phyloP scores from a whole-genome alignment of 495 filamentous ascomycete species.

The Trichocladium antarcticum region DNA sequence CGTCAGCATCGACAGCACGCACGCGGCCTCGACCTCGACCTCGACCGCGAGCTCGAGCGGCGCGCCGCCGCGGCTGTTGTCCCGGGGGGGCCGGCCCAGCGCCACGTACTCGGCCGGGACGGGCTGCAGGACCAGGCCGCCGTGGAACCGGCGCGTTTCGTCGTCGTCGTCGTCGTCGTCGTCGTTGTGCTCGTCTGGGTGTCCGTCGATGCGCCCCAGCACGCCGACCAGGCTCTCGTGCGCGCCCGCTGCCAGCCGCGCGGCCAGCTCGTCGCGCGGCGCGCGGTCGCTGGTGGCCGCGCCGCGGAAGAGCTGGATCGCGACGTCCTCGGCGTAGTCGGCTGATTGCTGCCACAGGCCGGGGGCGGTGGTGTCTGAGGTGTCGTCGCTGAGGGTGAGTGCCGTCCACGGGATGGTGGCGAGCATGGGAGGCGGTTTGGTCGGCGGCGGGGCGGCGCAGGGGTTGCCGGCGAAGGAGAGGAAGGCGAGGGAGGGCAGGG shows the following conservation, averaged over 20 bases:
- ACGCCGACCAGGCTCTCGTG: slow-evolving; percentile 37
- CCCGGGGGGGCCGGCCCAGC: slow-evolving; percentile 19
- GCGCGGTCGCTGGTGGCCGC: slow-evolving; percentile 30
- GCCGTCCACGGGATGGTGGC: slow-evolving; percentile 30
- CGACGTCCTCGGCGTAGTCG: slow-evolving; percentile 28
- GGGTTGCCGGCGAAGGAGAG: slow-evolving; percentile 39
- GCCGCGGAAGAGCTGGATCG: slow-evolving; percentile 38
- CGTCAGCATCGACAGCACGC: slow-evolving; percentile 26
- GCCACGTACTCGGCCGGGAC: slow-evolving; percentile 22
- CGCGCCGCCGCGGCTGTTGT: too few species aligned
- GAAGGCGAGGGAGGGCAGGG: slow-evolving; percentile 35
- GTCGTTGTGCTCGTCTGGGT: slow-evolving; percentile 23
- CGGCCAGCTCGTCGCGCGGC: slow-evolving; percentile 36
- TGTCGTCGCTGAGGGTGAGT: slow-evolving; percentile 28
- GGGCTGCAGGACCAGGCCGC: slow-evolving; percentile 33
- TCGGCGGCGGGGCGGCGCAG: slow-evolving; percentile 20
- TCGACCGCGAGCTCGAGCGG: neutral
- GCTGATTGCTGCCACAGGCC: slow-evolving; percentile 25
- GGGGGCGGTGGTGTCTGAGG: slow-evolving; percentile 31
- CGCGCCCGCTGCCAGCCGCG: slow-evolving; percentile 31
- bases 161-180: neutral
- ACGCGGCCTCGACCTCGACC: slow-evolving; percentile 2
- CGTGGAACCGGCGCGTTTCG: too few species aligned
- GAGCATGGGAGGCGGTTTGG: slow-evolving; percentile 18
- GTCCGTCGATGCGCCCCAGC: slow-evolving; percentile 32